Conservation (phyloP, 352 stramenopile genomes). For the Phytophthora colocasiae region DNA sequence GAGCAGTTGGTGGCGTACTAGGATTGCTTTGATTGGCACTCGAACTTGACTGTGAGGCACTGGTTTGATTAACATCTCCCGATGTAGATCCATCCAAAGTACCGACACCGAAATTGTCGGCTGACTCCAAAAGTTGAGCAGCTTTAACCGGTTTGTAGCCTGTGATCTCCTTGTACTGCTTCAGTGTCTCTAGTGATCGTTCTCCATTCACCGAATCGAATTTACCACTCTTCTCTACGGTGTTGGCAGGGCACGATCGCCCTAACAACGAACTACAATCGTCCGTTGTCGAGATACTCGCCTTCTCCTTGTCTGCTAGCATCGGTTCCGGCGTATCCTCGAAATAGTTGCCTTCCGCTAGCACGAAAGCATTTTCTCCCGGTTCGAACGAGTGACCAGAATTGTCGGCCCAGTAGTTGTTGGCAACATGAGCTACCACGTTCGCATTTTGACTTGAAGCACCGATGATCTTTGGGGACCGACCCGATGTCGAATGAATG, state of each 20-base stretch:
- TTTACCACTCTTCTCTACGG: slow-evolving; percentile 12
- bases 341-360: slow-evolving; percentile 54
- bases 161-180: slow-evolving; percentile 26
- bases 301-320: slow-evolving; percentile 1
- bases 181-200: slow-evolving; percentile 14
- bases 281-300: slow-evolving; percentile 16
- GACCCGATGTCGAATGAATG: slow-evolving; percentile 45
- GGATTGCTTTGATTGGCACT: too few relatives aligned
- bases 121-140: slow-evolving; percentile 6
- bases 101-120: slow-evolving; percentile 25
- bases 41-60: too few relatives aligned
- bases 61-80: too few relatives aligned
- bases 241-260: slow-evolving; percentile 16
- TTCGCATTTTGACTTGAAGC: slow-evolving; percentile 16
- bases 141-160: slow-evolving; percentile 17
- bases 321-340: slow-evolving; percentile 32
- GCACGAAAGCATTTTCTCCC: slow-evolving; percentile 25
- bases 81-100: neutral
- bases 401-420: slow-evolving; percentile 58
- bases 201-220: slow-evolving; percentile 25
- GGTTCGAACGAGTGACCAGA: slow-evolving; percentile 45
- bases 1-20: too few relatives aligned
- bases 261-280: slow-evolving; percentile 21
- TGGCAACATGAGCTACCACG: slow-evolving; percentile 42
- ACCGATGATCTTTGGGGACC: slow-evolving; percentile 39